Evolutionary conservation across 2,329 filamentous ascomycete species (phyloP).

Genomic region (Beauveria rudraprayagi): DNA sequence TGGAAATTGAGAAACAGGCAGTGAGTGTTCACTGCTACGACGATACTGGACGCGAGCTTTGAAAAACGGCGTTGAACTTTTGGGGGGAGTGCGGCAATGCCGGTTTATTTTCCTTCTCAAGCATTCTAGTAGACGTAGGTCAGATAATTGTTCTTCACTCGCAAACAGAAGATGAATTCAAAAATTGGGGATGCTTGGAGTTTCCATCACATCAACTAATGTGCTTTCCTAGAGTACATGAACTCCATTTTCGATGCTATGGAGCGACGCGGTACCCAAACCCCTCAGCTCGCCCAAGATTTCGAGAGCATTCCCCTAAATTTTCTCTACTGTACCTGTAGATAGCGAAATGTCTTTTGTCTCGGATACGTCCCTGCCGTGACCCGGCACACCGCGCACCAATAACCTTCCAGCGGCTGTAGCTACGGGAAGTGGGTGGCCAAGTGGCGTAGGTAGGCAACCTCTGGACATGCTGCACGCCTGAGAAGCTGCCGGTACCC

Average conservation of each 20-base stretch:
- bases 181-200: not conserved
- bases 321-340: not conserved
- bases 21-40: not conserved
- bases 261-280: not conserved
- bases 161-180: not conserved
- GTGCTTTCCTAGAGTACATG: not conserved
- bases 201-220: not conserved
- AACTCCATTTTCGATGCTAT: not conserved
- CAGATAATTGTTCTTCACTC: not conserved
- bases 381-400: not conserved
- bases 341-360: not conserved
- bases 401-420: not conserved
- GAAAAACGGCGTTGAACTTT: not conserved
- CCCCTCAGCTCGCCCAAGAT: not conserved
- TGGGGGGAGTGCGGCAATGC: not conserved
- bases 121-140: not conserved
- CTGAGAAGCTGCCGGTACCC: not conserved
- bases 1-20: not conserved
- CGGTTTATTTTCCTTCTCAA: not conserved
- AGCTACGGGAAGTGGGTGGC: not conserved
- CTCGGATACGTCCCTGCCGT: not conserved
- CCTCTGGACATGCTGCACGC: not conserved
- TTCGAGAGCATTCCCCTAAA: not conserved
- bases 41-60: not conserved
- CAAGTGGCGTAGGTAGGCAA: not conserved